Percentiles rank a stretch among this genome's conserved stretches.
These are phyloP conservation scores for Pseudoneurospora amorphoporcata DNA, from an alignment of 495 filamentous ascomycete genomes.

Conservation along the genomic window DNA sequence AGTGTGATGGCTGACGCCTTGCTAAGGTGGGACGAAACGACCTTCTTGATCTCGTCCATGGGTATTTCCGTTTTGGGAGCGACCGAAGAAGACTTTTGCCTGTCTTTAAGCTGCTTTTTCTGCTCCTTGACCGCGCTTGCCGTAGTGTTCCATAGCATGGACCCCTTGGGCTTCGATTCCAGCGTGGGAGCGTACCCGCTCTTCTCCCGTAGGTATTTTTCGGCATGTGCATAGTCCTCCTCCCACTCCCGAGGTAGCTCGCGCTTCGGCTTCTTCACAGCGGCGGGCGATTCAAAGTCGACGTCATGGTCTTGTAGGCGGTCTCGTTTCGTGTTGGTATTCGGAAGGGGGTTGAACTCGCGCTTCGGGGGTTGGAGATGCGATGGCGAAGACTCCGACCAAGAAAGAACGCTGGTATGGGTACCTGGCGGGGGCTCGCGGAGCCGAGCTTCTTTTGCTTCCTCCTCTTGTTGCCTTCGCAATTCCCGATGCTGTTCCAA, in stretches of 20 bases:
- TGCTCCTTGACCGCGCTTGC: conserved; percentile 73
- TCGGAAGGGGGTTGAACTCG: not conserved
- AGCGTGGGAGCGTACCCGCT: conserved; percentile 22
- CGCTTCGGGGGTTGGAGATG: conserved; percentile 11
- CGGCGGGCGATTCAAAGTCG: conserved; percentile 6
- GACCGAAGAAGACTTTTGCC: conserved; percentile 30
- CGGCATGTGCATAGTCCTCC: conserved; percentile 7
- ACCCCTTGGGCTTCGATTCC: conserved; percentile 27
- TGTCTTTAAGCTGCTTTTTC: conserved; percentile 63
- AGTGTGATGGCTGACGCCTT: conserved; percentile 55
- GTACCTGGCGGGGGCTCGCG: conserved; percentile 6
- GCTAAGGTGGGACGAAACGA: conserved; percentile 21
- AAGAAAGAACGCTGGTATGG: conserved; percentile 14
- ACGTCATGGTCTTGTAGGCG: conserved; percentile 12
- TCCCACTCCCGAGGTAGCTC: conserved; percentile 21
- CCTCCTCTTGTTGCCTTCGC: not conserved
- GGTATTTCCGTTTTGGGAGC: conserved; percentile 19
- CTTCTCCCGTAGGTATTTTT: conserved; percentile 5
- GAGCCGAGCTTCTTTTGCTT: not conserved
- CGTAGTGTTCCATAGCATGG: conserved; percentile 65
- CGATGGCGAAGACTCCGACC: conserved; percentile 26
- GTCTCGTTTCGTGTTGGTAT: conserved; percentile 22
- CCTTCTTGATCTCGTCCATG: conserved; percentile 21
- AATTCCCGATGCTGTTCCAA: not conserved
- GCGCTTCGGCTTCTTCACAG: conserved; percentile 23